A percentile compares a stretch with the other conserved stretches of the same genome.
These are phyloP conservation scores for Manihot esculenta DNA, from an alignment of 441 rosid genomes.

Conservation along the genomic window DNA sequence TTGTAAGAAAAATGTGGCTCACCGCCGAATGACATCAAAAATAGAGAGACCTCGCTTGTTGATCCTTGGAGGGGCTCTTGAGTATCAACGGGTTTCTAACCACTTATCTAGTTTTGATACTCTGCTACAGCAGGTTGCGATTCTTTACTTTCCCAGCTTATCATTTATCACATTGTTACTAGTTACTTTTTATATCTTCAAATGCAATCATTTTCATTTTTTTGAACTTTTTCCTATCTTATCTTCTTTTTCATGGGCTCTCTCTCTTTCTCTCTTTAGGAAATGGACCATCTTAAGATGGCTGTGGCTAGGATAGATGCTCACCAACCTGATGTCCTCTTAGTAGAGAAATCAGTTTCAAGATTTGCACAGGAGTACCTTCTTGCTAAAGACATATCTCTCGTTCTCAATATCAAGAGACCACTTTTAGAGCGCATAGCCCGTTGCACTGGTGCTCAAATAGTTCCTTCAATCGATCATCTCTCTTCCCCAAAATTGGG, in stretches of 20 bases:
- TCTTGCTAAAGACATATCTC: constrained; percentile 86
- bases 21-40: constrained; percentile 91
- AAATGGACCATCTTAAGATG: constrained; percentile 98
- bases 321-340: constrained; percentile 81
- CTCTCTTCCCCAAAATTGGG: constrained; percentile 88
- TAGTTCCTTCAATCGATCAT: constrained; percentile 93
- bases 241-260: constrained; percentile 20
- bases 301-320: constrained; percentile 95
- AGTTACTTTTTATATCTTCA: neutral
- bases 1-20: constrained; percentile 98
- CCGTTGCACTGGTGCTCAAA: constrained; percentile 95
- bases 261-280: constrained; percentile 46
- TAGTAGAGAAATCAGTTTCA: constrained; percentile 98
- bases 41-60: constrained; percentile 83
- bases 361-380: constrained; percentile 96
- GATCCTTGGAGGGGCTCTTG: constrained; percentile 96
- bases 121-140: constrained; percentile 85
- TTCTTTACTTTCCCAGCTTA: neutral
- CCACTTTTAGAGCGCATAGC: constrained; percentile 92
- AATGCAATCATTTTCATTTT: constrained; percentile 2
- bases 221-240: neutral
- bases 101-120: constrained; percentile 94
- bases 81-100: constrained; percentile 96
- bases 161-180: no score
- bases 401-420: constrained; percentile 90